These are phyloP conservation scores for Glycyrrhiza uralensis DNA, from an alignment of 306 rosid genomes.

Conservation along the genomic window DNA sequence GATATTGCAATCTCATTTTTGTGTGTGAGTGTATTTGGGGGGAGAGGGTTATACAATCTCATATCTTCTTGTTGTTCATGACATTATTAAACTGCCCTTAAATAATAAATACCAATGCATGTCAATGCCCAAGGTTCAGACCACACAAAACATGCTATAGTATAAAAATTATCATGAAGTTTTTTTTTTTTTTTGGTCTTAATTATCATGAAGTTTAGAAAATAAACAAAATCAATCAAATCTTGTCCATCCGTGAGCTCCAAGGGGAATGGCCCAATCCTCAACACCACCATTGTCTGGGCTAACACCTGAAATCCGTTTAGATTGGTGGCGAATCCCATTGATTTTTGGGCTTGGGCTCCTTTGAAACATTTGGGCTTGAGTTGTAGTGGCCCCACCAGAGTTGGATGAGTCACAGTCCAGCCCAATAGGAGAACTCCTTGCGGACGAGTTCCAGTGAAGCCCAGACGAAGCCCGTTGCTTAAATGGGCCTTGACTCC, in stretches of 20 bases:
- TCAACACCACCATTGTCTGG: conserved; percentile 42
- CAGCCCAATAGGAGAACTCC: conserved; percentile 28
- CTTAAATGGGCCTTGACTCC: conserved; percentile 42
- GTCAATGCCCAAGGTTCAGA: conserved; percentile 22
- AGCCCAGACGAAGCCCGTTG: conserved; percentile 45
- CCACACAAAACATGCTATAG: conserved; percentile 27
- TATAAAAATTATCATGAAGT: neutral
- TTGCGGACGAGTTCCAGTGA: conserved; percentile 55
- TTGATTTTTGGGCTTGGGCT: conserved; percentile 65
- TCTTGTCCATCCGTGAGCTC: conserved; percentile 60
- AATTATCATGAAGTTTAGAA: neutral
- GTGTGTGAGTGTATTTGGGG: too few species aligned
- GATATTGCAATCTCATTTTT: neutral
- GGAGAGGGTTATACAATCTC: neutral
- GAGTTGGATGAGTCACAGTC: conserved; percentile 59
- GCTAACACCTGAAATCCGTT: conserved; percentile 37
- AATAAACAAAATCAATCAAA: conserved; percentile 20
- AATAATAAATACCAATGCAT: conserved; percentile 24
- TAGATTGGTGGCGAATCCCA: conserved; percentile 39
- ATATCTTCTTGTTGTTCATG: neutral
- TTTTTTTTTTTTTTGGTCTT: too few species aligned
- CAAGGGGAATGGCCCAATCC: conserved; percentile 61
- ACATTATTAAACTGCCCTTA: conserved; percentile 10
- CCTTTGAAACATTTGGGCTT: conserved; percentile 29
- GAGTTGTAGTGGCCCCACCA: conserved; percentile 43